phyloP scores from a whole-genome alignment of 2,329 filamentous ascomycete species.

The Cladobotryum mycophilum region DNA sequence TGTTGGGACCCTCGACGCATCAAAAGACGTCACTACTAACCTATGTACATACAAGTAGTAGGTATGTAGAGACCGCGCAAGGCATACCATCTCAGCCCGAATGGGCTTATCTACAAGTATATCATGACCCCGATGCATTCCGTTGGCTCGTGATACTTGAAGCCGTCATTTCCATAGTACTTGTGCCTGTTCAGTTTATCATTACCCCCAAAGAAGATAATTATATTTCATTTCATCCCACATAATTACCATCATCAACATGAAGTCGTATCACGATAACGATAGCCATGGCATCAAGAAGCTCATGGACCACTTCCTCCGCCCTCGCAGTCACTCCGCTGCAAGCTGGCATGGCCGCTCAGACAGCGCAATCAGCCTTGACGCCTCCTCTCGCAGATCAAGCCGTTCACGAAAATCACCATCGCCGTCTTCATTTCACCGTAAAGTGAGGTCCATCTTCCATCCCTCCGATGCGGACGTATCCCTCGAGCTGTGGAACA shows the following conservation, averaged over 20 bases:
- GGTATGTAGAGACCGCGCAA: no score
- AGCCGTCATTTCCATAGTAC: neutral
- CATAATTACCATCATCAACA: neutral
- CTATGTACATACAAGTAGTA: no score
- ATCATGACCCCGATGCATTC: no score
- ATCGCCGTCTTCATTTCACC: neutral
- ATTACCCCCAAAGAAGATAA: no score
- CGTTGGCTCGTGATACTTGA: neutral
- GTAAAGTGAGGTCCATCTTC: neutral
- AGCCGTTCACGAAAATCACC: neutral
- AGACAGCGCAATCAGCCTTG: conserved; percentile 6
- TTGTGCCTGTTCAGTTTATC: neutral
- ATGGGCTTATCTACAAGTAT: no score
- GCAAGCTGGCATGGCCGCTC: conserved; percentile 1
- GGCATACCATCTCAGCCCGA: no score
- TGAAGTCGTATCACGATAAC: conserved; percentile 1
- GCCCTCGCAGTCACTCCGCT: neutral
- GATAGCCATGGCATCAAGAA: conserved; percentile 8
- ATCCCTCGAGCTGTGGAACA: conserved; percentile 28
- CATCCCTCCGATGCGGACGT: neutral
- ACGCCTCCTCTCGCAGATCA: neutral
- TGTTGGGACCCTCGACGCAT: neutral
- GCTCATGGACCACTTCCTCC: conserved; percentile 8
- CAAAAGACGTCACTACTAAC: neutral
- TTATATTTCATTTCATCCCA: neutral